Conservation (phyloP, 345 rosid genomes). For the Citrus mangshanensis region DNA sequence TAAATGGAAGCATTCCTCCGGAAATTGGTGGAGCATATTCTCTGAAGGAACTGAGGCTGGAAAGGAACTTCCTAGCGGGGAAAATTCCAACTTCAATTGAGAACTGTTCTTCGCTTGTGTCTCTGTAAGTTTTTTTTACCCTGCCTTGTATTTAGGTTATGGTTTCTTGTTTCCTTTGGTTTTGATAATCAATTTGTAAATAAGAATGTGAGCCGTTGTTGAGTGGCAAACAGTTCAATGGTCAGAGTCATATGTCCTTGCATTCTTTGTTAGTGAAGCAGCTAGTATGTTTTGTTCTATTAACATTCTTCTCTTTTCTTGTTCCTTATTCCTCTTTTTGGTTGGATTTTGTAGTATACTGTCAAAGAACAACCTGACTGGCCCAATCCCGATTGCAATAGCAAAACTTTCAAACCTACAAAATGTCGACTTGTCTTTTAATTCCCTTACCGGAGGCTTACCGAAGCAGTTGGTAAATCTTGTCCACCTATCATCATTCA, state of each 20-base stretch:
- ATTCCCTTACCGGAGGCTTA: slow-evolving; percentile 54
- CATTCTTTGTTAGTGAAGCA: neutral
- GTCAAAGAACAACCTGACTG: slow-evolving; percentile 61
- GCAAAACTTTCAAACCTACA: slow-evolving; percentile 56
- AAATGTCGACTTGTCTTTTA: slow-evolving; percentile 70
- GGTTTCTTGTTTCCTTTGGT: slow-evolving; percentile 14
- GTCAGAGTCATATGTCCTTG: neutral
- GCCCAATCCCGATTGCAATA: slow-evolving; percentile 58
- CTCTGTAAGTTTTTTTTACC: slow-evolving; percentile 53
- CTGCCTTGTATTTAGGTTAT: neutral
- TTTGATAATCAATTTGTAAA: neutral
- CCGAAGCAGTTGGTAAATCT: slow-evolving; percentile 87
- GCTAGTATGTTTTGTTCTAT: neutral
- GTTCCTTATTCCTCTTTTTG: neutral
- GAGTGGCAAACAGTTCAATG: neutral
- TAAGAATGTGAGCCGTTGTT: neutral
- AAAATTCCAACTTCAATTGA: slow-evolving; percentile 62
- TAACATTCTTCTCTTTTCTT: neutral
- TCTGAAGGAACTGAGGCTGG: slow-evolving; percentile 65
- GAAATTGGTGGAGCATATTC: slow-evolving; percentile 71
- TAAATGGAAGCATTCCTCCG: slow-evolving; percentile 65
- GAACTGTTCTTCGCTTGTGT: slow-evolving; percentile 50
- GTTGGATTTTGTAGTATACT: slow-evolving; percentile 48
- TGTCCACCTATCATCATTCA: slow-evolving; percentile 60
- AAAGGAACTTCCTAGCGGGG: slow-evolving; percentile 54